Percentiles rank a stretch among this genome's conserved stretches.
These are phyloP conservation scores for Neurospora sp. DNA, from an alignment of 495 filamentous ascomycete species.

Conservation along the genomic window DNA sequence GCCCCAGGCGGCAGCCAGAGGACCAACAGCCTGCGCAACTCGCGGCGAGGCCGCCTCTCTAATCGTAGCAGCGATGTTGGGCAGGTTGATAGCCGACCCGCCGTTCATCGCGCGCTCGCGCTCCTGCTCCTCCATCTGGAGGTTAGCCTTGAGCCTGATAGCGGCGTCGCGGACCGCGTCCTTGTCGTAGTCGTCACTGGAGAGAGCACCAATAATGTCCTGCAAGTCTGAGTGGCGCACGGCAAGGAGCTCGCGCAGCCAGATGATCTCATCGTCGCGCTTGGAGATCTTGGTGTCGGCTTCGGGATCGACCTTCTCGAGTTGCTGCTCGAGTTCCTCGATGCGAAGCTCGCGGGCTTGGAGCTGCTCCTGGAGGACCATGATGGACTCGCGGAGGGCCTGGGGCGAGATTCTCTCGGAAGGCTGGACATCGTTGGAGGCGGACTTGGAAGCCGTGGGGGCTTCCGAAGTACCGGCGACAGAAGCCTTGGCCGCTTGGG, in stretches of 20 bases:
- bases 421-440: conserved; percentile 38
- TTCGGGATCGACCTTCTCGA: conserved; percentile 57
- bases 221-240: conserved; percentile 84
- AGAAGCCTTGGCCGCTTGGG: conserved; percentile 62
- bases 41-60: conserved; percentile 59
- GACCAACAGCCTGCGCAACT: conserved; percentile 65
- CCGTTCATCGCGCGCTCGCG: conserved; percentile 59
- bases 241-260: conserved; percentile 87
- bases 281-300: conserved; percentile 73
- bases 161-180: conserved; percentile 76
- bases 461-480: conserved; percentile 33
- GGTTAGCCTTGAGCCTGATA: conserved; percentile 82
- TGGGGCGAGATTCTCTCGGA: conserved; percentile 87
- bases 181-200: conserved; percentile 60
- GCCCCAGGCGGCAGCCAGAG: conserved; percentile 64
- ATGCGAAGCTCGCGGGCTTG: conserved; percentile 85
- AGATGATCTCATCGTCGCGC: conserved; percentile 84
- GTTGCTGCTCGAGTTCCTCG: conserved; percentile 68
- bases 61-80: conserved; percentile 43
- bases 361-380: conserved; percentile 91
- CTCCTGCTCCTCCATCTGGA: conserved; percentile 96
- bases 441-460: conserved; percentile 3
- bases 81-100: conserved; percentile 39
- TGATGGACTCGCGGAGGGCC: conserved; percentile 87
- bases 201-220: conserved; percentile 77